Base-by-base conservation (phyloP, 1,139 yeast species). In the Tardiomyces blankii region DNA sequence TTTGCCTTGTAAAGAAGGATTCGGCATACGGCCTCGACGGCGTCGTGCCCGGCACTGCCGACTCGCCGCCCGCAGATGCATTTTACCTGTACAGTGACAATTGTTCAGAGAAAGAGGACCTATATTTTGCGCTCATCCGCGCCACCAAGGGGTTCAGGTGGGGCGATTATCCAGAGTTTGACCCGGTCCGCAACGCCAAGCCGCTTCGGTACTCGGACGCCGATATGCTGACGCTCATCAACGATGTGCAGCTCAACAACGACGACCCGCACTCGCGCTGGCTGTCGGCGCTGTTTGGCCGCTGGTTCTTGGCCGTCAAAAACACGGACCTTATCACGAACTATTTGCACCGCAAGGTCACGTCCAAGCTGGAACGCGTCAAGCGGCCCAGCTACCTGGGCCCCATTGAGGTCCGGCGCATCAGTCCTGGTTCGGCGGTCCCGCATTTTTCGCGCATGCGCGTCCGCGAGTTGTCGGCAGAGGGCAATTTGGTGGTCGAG, bases 351-450 rank as follows among this genome's bases (percentile, higher is more conserved):
- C 66, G 69, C 2, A 81, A 76, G 58, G 73, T 91, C 27, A 75
- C 78, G 49, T 79, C 79, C 53, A 88, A 88, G 62, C 67, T 91
- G 43, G 74, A 80, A 42, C 82, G 88, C 55, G 80, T 89, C 45
- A 84, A 86, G 56, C 80, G 80, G 39, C 96, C 97, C 0, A 93
- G 88, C 1, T 88, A 87, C 57, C 65, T 91, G 44, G 94, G 87
- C 54, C 91, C 85, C 56, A 80, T 91, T 49, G 78, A 77, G 48
- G 83, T 91, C 40, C 78, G 75, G 33, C 73, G 78, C 46, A 73
- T 89, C n/a, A 74, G 77, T 51, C 80, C 86, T 2, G 98, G 98
- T 0, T 71, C 73, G 47, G 70, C 89, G 3, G 85, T 91, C 0
- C 98, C 98, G 0, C 74, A 79, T 48, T 67, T 91, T 42, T 80